Base-by-base conservation (phyloP, 768 basidiomycete genomes). In the Gyrodon lividus region DNA sequence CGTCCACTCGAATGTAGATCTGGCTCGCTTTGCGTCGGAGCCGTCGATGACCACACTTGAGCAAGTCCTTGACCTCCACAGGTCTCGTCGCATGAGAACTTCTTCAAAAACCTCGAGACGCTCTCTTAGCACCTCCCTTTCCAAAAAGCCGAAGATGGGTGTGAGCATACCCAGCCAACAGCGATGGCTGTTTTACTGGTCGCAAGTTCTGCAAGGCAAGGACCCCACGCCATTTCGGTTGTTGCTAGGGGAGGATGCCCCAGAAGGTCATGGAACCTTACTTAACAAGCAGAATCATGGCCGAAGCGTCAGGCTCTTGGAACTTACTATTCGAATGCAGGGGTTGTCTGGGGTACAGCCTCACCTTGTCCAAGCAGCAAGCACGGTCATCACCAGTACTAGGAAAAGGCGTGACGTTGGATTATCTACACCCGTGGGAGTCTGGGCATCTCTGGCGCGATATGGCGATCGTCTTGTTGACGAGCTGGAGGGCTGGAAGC, bases 81-180 rank as follows among this genome's bases (percentile, higher is more conserved):
- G 86, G 1, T 73, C 82, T 0, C 77, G 79, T 35, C 78, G 86
- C 14, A 91, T 89, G 86, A 87, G 83, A 52, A 50, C 56, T 28
- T 35, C 51, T 10, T 28, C 43, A 30, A 33, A 26, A 16, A 7
- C 23, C 40, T 46, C 54, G 19, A 37, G 46, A 34, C 19, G 40
- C 19, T 48, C 26, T 12, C 30, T 46, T 10, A 33, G 43, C 69
- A 67, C 19, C 50, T 64, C 6, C 55, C 59, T 34, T 24, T 8
- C 60, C 59, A 37, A 65, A 67, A 58, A 73, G 70, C 52, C 48
- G 55, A 54, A 75, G 72, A 62, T 83, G 78, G 86, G 86, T 10
- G 85, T 91, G 38, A 87, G 84, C 55, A 92, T 92, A 57, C 86
- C 90, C 0, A 87, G 85, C 51, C 91, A 92, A 65, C 77, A 83